Percentiles rank a stretch among this genome's conserved stretches.
Conservation (phyloP, 495 filamentous ascomycete genomes). For the Penicillium robsamsonii region DNA sequence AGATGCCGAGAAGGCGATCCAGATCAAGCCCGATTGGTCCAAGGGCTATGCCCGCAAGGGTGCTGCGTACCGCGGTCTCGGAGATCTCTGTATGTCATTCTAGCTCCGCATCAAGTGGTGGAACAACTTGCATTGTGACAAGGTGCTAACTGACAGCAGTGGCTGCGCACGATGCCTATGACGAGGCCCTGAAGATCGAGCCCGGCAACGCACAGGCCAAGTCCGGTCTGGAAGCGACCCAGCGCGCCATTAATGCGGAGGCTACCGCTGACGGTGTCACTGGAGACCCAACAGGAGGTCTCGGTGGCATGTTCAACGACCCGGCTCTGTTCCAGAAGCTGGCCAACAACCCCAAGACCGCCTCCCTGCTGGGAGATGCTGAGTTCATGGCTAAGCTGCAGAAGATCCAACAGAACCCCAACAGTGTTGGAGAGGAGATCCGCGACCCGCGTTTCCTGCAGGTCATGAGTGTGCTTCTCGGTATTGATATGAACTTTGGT, state of each 20-base stretch:
- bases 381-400: constrained; percentile 89
- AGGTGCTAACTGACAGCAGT: constrained; percentile 39
- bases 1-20: constrained; percentile 88
- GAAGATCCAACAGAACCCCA: constrained; percentile 74
- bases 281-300: constrained; percentile 68
- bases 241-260: constrained; percentile 84
- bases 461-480: constrained; percentile 89
- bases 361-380: constrained; percentile 74
- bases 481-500: constrained; percentile 88
- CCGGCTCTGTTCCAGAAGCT: constrained; percentile 87
- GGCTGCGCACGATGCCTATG: constrained; percentile 82
- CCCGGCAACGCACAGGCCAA: constrained; percentile 91
- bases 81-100: constrained; percentile 65
- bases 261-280: constrained; percentile 62
- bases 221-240: constrained; percentile 75
- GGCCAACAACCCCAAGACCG: constrained; percentile 89
- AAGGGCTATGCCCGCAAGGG: constrained; percentile 94
- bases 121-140: not conserved
- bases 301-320: constrained; percentile 91
- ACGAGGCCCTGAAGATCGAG: constrained; percentile 86
- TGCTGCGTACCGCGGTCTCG: constrained; percentile 80
- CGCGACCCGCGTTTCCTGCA: constrained; percentile 88
- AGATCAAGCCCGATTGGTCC: constrained; percentile 96
- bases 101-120: not conserved
- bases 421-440: constrained; percentile 73